These are phyloP conservation scores for Penicillium sp. DNA, from an alignment of 2,329 filamentous ascomycete genomes.

Conservation along the genomic window DNA sequence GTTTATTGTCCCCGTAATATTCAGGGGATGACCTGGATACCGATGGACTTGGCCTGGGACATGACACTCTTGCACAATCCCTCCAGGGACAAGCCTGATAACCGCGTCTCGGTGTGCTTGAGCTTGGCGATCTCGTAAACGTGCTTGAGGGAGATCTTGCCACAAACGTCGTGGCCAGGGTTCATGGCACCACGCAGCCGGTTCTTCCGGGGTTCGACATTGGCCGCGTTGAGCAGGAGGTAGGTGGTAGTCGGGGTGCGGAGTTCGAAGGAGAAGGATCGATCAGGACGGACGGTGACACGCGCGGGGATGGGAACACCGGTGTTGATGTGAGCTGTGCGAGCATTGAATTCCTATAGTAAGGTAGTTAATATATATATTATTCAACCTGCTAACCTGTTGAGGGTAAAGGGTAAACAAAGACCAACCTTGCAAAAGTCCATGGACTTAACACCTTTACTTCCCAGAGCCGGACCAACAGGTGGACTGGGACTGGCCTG, in stretches of 20 bases:
- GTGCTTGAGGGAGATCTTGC: slow-evolving; percentile 87
- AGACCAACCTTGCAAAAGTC: slow-evolving; percentile 90
- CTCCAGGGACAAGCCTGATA: slow-evolving; percentile 70
- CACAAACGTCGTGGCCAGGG: slow-evolving; percentile 75
- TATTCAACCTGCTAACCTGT: too few relatives aligned
- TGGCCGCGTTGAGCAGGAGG: slow-evolving; percentile 79
- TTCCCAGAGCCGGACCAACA: slow-evolving; percentile 92
- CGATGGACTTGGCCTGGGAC: slow-evolving; percentile 72
- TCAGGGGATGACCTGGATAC: slow-evolving; percentile 68
- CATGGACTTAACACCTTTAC: slow-evolving; percentile 98
- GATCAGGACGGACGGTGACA: slow-evolving; percentile 88
- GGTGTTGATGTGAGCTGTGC: slow-evolving; percentile 77
- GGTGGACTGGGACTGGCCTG: slow-evolving; percentile 93
- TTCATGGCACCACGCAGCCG: slow-evolving; percentile 72
- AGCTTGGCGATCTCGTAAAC: slow-evolving; percentile 97
- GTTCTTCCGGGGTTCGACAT: slow-evolving; percentile 69
- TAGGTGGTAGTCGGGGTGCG: slow-evolving; percentile 94
- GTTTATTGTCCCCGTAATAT: not conserved
- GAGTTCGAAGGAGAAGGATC: slow-evolving; percentile 88
- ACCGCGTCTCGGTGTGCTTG: slow-evolving; percentile 74
- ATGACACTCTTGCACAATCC: slow-evolving; percentile 73
- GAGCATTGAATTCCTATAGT: slow-evolving; percentile 88
- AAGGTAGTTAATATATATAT: not conserved
- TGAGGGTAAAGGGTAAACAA: not conserved
- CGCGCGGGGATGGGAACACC: slow-evolving; percentile 88